phyloP scores from a whole-genome alignment of 1,139 yeast genomes.

The Zhuliangozyma parablackwelliae region DNA sequence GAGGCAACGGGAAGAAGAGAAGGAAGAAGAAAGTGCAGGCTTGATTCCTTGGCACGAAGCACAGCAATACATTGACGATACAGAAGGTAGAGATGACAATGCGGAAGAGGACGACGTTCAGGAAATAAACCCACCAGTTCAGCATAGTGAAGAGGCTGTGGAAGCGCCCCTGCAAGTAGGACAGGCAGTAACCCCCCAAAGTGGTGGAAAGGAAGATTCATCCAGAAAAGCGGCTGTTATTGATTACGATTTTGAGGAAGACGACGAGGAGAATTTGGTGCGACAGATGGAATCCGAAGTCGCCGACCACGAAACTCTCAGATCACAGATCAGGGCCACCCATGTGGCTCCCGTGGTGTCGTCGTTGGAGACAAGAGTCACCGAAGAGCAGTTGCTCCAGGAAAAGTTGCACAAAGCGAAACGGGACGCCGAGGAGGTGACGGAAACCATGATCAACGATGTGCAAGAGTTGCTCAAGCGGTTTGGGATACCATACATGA shows the following conservation, averaged over 20 bases:
- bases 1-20: slow-evolving; percentile 9
- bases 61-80: slow-evolving; percentile 14
- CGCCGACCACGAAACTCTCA: slow-evolving; percentile 65
- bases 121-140: slow-evolving; percentile 6
- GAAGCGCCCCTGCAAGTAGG: too few relatives aligned
- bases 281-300: slow-evolving; percentile 66
- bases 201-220: slow-evolving; percentile 15
- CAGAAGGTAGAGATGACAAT: background rate
- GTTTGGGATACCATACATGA: slow-evolving; percentile 90
- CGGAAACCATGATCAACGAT: slow-evolving; percentile 79
- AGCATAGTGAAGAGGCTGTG: too few relatives aligned
- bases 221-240: slow-evolving; percentile 24
- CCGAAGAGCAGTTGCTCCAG: slow-evolving; percentile 52
- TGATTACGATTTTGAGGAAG: slow-evolving; percentile 69
- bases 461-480: slow-evolving; percentile 81
- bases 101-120: background rate
- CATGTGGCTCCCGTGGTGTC: slow-evolving; percentile 16
- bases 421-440: slow-evolving; percentile 89
- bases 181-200: too few relatives aligned
- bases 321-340: slow-evolving; percentile 36
- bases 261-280: slow-evolving; percentile 65
- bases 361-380: slow-evolving; percentile 30
- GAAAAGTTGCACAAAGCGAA: slow-evolving; percentile 63
- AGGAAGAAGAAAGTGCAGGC: slow-evolving; percentile 47
- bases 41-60: slow-evolving; percentile 48